Base-by-base conservation (phyloP, 495 filamentous ascomycete species). In the Aspergillus avenaceus region DNA sequence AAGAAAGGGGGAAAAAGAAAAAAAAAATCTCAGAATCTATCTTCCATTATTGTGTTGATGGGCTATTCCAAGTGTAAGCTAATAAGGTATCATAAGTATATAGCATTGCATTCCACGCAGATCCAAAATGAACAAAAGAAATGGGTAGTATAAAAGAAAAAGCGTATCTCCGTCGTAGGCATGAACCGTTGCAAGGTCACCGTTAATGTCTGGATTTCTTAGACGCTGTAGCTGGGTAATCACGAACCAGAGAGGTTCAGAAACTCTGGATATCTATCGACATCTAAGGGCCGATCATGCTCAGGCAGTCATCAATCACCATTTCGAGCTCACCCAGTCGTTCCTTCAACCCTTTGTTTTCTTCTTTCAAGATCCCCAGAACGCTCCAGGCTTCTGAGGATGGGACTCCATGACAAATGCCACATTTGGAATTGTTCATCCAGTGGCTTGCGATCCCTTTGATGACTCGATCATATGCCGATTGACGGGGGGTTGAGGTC, bases 381-480 rank as follows among this genome's bases (percentile, higher is more conserved):
- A 87, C 81, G 52, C 83, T 75, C 87, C 87, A 86, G 11, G 84
- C 85, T 48, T 88, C 77, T 23, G 82, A 82, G 29, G 80, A 70
- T 32, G 82, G 74, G 51, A 79, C 71, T 2, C 86, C 80, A 58
- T 80, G 61, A 60, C 84, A 87, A 49, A 82, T 86, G 16, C 44
- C 51, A 36, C 84, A 88, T 43, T 73, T 75, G 8, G 68, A 52
- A 27, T 60, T 65, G 5, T 56, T 61, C 5, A 55, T 55, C 42
- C 70, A 66, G 14, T 67, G 69, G 46, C 59, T 66, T 9, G 65
- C 57, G 41, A 72, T 53, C 9, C 66, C 69, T 41, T 74, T 73
- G n/a, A 73, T 48, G 9, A 73, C 67, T 9, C 63, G 66, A 27
- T 75, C 66, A 31, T 72, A 73, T 13, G 72, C 46, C 7, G 72